Evolutionary conservation across 164 flowering plant genomes (phyloP), one percentile per base, ranked within the genome.

Genomic region (Buxus sempervirens): DNA sequence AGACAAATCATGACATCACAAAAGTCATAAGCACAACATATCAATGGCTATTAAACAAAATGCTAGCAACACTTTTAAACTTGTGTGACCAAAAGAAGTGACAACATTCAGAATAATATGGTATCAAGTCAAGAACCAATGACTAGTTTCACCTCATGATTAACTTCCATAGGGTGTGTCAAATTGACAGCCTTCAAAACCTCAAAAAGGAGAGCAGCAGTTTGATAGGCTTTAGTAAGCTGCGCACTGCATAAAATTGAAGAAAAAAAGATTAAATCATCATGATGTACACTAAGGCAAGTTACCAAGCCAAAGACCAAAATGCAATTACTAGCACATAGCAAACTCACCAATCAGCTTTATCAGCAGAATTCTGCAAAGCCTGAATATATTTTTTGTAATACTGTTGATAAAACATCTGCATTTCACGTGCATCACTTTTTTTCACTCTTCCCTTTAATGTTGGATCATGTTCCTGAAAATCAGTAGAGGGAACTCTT

Each of bases 341-440:
- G 41, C 8, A 28, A 75, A 73, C 85, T 65, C 56, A 92, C 98
- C 98, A 89, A 68, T 96, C 98, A 72, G 97, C 96, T 80, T 87
- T 90, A 74, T 88, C 97, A 67, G 97, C 96, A 69, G 91, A 91
- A 80, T 85, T 88, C 70, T 88, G 93, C 80, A 96, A 81, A 55
- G 98, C 98, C 74, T 91, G 90, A 63, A 96, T 93, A 72, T 96
- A 96, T 68, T 93, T 89, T 75, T 86, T 88, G 83, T 96, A 96
- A 75, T 96, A 96, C 58, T 93, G 94, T 60, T 91, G 97, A 80
- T 96, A 96, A 79, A 90, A 96, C 76, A 87, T 89, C 80, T 93
- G 98, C 99, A 96, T 96, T 81, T 96, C 99, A 63, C 99, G 96
- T 26, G 98, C 98, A 81, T 90, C 96, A 82, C 98, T 96, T 77